A percentile compares a stretch with the other conserved stretches of the same genome.
These are phyloP conservation scores for Leucosporidium creatinivorum DNA, from an alignment of 768 basidiomycete species.

Conservation along the genomic window DNA sequence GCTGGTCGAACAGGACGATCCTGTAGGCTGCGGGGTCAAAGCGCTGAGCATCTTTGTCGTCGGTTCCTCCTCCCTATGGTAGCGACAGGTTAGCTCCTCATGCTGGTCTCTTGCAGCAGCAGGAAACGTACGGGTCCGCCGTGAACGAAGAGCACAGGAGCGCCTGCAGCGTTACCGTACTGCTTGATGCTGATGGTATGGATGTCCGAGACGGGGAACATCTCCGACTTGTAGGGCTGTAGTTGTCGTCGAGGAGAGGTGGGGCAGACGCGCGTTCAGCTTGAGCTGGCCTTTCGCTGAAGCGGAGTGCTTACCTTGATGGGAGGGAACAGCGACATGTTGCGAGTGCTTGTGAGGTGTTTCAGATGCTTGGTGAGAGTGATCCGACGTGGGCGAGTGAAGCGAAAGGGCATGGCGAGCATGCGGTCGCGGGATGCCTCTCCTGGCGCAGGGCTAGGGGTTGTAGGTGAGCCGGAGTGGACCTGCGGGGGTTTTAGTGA, in stretches of 20 bases:
- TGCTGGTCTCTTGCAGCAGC: neutral
- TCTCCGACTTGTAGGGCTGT: conserved; percentile 28
- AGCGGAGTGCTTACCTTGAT: conserved; percentile 8
- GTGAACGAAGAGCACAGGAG: conserved; percentile 34
- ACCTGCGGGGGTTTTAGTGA: no score
- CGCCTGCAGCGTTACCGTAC: conserved; percentile 31
- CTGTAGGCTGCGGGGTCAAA: conserved; percentile 14
- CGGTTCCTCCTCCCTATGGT: neutral
- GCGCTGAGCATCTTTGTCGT: neutral
- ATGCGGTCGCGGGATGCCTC: no score
- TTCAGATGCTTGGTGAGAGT: neutral
- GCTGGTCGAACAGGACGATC: conserved; percentile 80
- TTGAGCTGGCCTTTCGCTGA: neutral
- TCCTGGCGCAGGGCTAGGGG: no score
- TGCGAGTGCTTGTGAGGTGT: neutral
- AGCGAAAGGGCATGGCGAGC: no score
- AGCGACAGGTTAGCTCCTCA: neutral
- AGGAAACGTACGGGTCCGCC: conserved; percentile 27
- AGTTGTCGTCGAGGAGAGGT: neutral
- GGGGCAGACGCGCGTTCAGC: neutral
- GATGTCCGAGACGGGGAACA: conserved; percentile 9
- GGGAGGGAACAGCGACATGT: conserved; percentile 5
- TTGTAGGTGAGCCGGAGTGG: no score
- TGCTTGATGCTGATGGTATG: conserved; percentile 32
- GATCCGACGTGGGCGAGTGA: no score